Percentiles rank a stretch among this genome's conserved stretches.
These are phyloP conservation scores for Phaeotremella skinneri DNA, from an alignment of 768 basidiomycete genomes.

Conservation along the genomic window DNA sequence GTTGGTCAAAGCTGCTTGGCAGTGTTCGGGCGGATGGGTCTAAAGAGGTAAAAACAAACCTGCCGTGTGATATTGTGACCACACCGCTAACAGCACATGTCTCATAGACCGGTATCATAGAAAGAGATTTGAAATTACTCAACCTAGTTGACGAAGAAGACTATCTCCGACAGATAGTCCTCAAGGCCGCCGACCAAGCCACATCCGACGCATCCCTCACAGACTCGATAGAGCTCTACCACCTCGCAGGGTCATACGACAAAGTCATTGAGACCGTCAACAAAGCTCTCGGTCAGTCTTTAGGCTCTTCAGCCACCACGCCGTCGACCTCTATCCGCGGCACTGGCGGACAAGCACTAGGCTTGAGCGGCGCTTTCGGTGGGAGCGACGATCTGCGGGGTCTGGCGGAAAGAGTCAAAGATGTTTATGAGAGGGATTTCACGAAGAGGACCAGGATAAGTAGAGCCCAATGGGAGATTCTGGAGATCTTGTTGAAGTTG, in stretches of 20 bases:
- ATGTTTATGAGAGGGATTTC: slow-evolving; percentile 62
- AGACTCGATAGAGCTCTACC: slow-evolving; percentile 93
- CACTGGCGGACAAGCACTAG: slow-evolving; percentile 51
- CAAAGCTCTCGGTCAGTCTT: slow-evolving; percentile 76
- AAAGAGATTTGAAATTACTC: slow-evolving; percentile 74
- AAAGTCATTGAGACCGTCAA: slow-evolving; percentile 86
- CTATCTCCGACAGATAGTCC: slow-evolving; percentile 78
- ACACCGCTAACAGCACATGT: background rate
- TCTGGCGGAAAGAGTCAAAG: slow-evolving; percentile 71
- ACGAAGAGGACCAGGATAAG: slow-evolving; percentile 69
- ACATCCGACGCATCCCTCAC: slow-evolving; percentile 77
- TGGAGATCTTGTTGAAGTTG: slow-evolving; percentile 66
- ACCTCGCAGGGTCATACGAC: slow-evolving; percentile 84
- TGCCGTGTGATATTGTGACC: background rate
- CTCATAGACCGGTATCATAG: slow-evolving; percentile 75
- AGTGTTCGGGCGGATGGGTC: slow-evolving; percentile 85
- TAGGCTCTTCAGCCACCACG: slow-evolving; percentile 58
- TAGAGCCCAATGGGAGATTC: slow-evolving; percentile 63
- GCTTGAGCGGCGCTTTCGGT: slow-evolving; percentile 49
- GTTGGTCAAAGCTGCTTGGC: slow-evolving; percentile 92
- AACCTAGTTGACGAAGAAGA: slow-evolving; percentile 64
- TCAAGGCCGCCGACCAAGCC: slow-evolving; percentile 75
- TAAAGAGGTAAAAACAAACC: slow-evolving; percentile 74
- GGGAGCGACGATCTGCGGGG: slow-evolving; percentile 61
- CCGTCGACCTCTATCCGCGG: slow-evolving; percentile 4